These are phyloP conservation scores for Apiospora saccharicola DNA, from an alignment of 2,329 filamentous ascomycete species.

Conservation along the genomic window DNA sequence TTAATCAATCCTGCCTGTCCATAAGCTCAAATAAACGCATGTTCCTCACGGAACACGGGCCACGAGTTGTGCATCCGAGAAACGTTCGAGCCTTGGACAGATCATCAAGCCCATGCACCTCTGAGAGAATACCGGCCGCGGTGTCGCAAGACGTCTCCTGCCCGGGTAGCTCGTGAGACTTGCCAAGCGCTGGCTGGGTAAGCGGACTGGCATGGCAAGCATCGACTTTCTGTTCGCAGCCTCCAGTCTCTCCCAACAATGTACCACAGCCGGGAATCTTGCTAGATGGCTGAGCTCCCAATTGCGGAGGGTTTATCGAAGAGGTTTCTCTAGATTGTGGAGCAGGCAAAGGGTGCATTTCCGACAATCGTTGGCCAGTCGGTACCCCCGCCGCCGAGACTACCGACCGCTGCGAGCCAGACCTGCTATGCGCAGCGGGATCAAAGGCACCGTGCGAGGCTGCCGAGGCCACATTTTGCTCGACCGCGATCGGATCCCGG, in stretches of 20 bases:
- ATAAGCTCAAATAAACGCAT: slow-evolving; percentile 42
- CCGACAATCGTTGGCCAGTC: background rate
- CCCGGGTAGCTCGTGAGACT: slow-evolving; percentile 4
- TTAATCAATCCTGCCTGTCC: slow-evolving; percentile 34
- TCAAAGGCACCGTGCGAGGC: background rate
- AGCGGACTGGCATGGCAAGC: background rate
- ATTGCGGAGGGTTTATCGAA: too few species aligned
- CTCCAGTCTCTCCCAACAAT: background rate
- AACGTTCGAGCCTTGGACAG: slow-evolving; percentile 29
- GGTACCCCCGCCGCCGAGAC: background rate
- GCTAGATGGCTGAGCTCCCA: background rate
- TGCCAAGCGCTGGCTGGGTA: background rate
- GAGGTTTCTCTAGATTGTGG: background rate
- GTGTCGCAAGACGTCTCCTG: slow-evolving; percentile 39
- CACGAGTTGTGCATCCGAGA: slow-evolving; percentile 36
- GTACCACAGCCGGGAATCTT: background rate
- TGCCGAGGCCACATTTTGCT: background rate
- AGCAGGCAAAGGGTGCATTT: background rate
- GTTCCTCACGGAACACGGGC: slow-evolving; percentile 40
- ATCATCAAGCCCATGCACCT: slow-evolving; percentile 37
- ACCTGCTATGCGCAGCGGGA: background rate
- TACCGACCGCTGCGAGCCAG: background rate
- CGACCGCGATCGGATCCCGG: background rate
- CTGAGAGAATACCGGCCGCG: slow-evolving; percentile 39
- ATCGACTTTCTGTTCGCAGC: background rate